Percentiles rank a stretch among this genome's conserved stretches.
Evolutionary conservation across 2,329 filamentous ascomycete genomes (phyloP).

Genomic region (Aspergillus texensis): DNA sequence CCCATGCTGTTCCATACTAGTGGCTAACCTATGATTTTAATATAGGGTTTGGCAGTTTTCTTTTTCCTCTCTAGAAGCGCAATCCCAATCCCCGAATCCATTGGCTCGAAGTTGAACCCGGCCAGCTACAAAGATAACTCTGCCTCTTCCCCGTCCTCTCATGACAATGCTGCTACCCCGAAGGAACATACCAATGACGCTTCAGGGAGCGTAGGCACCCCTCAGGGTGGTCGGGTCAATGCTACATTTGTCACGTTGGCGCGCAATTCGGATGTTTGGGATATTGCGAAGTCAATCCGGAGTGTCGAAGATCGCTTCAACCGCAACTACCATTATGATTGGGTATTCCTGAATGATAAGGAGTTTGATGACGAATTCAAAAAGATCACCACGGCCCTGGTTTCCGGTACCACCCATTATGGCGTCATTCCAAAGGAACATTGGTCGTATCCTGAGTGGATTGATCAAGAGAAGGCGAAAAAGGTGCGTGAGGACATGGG

Average conservation of each 20-base stretch:
- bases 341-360: constrained; percentile 98
- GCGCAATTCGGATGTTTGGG: constrained; percentile 92
- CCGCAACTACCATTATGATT: constrained; percentile 93
- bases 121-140: constrained; percentile 26
- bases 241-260: constrained; percentile 97
- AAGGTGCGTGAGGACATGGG: constrained; percentile 94
- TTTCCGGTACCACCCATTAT: constrained; percentile 92
- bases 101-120: constrained; percentile 24
- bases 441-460: constrained; percentile 96
- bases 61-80: constrained; percentile 77
- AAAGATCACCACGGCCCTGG: constrained; percentile 81
- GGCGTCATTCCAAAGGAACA: constrained; percentile 88
- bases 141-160: constrained; percentile 15
- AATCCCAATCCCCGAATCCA: constrained; percentile 38
- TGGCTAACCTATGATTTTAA: background rate
- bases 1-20: background rate
- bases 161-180: constrained; percentile 29
- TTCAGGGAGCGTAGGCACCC: constrained; percentile 49
- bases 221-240: constrained; percentile 76
- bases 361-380: constrained; percentile 94
- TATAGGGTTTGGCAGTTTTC: constrained; percentile 67
- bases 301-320: constrained; percentile 99
- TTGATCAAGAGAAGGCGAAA: constrained; percentile 90
- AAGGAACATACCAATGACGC: constrained; percentile 16
- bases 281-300: constrained; percentile 92